Percentiles rank a stretch among this genome's conserved stretches.
Evolutionary conservation across 805 yeast species (phyloP).

Genomic region (Ogataea paradorogensis): DNA sequence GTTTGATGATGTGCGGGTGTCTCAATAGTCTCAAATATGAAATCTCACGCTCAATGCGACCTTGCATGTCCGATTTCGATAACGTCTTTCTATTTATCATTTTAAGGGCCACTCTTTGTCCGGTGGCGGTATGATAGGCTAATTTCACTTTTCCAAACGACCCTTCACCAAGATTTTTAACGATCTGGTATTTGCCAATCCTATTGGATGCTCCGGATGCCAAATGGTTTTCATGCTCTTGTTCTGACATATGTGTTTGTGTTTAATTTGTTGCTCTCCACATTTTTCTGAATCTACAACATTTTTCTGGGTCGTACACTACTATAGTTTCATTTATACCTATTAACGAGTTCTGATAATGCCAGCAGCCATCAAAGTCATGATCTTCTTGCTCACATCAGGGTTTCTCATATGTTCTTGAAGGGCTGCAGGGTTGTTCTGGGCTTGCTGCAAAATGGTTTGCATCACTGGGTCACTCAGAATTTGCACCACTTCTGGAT

Average conservation of each 20-base stretch:
- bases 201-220: slow-evolving; percentile 31
- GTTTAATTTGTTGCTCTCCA: slow-evolving; percentile 10
- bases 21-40: slow-evolving; percentile 81
- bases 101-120: slow-evolving; percentile 88
- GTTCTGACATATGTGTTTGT: slow-evolving; percentile 12
- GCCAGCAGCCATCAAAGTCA: slow-evolving; percentile 92
- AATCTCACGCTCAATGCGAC: slow-evolving; percentile 91
- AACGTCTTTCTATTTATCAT: slow-evolving; percentile 89
- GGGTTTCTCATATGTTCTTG: slow-evolving; percentile 98
- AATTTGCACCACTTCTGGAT: slow-evolving; percentile 90
- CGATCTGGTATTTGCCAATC: slow-evolving; percentile 90
- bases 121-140: slow-evolving; percentile 86
- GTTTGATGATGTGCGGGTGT: slow-evolving; percentile 94
- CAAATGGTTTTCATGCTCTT: slow-evolving; percentile 24
- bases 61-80: slow-evolving; percentile 96
- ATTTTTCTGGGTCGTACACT: slow-evolving; percentile 5
- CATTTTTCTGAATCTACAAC: neutral
- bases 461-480: slow-evolving; percentile 96
- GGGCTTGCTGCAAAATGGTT: slow-evolving; percentile 89
- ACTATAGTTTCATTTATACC: neutral
- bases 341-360: slow-evolving; percentile 80
- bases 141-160: slow-evolving; percentile 94
- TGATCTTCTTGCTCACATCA: slow-evolving; percentile 81
- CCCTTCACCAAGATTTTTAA: slow-evolving; percentile 92
- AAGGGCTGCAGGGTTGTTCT: slow-evolving; percentile 91